Base-by-base conservation (phyloP, 2,329 filamentous ascomycete genomes). In the Rutstroemia sp. region DNA sequence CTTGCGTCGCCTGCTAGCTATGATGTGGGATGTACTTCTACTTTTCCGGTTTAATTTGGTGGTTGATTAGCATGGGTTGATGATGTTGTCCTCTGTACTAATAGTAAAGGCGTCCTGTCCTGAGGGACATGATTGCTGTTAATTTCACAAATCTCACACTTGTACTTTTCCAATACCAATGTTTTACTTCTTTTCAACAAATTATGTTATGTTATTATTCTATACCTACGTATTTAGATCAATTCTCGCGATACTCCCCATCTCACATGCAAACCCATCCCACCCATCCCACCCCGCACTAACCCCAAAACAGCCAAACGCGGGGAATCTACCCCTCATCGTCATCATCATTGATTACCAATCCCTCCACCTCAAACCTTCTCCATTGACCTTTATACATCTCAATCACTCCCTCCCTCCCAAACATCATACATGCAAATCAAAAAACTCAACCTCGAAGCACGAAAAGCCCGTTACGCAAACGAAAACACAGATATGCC, bases 401-500 rank as follows among this genome's bases (percentile, higher is more conserved):
- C n/a, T 48, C 25, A 45, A 27, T 5, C 21, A 19, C 16, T 4
- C 16, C 19, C 16, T 4, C 16, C 19, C n/a, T 41, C 44, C 17
- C 25, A n/a, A 42, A 19, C 4, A 10, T 12, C 10, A 12, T 12
- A 34, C 12, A 34, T 34, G 30, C 39, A 42, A n/a, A 42, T 42
- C 4, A 42, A 8, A 8, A n/a, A 19, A 42, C 39, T 42, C 39
- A 19, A 42, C 16, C 16, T 42, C 39, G 6, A n/a, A 17, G 39
- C 7, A 42, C 16, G 39, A 42, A 34, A 42, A 42, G 39, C 39
- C 16, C 39, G 39, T 3, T 42, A 17, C 39, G 17, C 39, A 42
- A 17, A 21, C 14, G 25, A 47, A 21, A 27, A 30, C 10, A 52
- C 9, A 52, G 57, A n/a, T 55, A 64, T 64, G 62, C 55, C 58